These are phyloP conservation scores for Capsicum chinense DNA, from an alignment of 257 asterid species.

Conservation along the genomic window DNA sequence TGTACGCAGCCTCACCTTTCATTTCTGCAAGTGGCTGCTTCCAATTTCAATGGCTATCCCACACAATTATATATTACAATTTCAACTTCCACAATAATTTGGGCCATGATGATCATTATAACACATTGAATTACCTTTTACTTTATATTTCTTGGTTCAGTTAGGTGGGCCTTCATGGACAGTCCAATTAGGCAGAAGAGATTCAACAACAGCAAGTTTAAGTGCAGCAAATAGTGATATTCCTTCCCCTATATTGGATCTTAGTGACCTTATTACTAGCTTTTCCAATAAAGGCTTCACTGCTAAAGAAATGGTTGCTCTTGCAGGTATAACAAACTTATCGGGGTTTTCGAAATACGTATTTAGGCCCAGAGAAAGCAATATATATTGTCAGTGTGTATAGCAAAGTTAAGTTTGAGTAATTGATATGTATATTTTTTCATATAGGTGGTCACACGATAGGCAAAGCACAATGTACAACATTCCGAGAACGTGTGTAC, in stretches of 20 bases:
- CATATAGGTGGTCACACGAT: constrained; percentile 62
- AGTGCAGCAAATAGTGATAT: constrained; percentile 55
- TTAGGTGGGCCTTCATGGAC: constrained; percentile 68
- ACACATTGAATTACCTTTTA: not conserved
- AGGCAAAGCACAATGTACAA: constrained; percentile 63
- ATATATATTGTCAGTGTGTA: not conserved
- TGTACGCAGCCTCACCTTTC: too few species aligned
- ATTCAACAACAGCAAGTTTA: constrained; percentile 62
- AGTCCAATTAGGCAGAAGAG: constrained; percentile 63
- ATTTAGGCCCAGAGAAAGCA: not conserved
- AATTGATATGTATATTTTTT: not conserved
- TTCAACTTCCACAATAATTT: not conserved
- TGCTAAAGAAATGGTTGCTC: constrained; percentile 62
- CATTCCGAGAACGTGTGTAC: constrained; percentile 58
- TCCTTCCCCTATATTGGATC: constrained; percentile 59
- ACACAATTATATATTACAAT: not conserved
- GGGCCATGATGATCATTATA: not conserved
- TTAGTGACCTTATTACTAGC: constrained; percentile 48
- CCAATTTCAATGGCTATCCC: not conserved
- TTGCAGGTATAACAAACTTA: constrained; percentile 46
- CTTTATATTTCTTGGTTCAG: constrained; percentile 33
- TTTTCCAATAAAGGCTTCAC: constrained; percentile 65
- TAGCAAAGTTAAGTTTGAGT: not conserved
- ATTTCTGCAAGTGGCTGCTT: too few species aligned
- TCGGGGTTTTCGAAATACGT: not conserved